A percentile compares a stretch with the other conserved stretches of the same genome.
Conservation (phyloP, 495 filamentous ascomycete species). For the Aspergillus cristatus region DNA sequence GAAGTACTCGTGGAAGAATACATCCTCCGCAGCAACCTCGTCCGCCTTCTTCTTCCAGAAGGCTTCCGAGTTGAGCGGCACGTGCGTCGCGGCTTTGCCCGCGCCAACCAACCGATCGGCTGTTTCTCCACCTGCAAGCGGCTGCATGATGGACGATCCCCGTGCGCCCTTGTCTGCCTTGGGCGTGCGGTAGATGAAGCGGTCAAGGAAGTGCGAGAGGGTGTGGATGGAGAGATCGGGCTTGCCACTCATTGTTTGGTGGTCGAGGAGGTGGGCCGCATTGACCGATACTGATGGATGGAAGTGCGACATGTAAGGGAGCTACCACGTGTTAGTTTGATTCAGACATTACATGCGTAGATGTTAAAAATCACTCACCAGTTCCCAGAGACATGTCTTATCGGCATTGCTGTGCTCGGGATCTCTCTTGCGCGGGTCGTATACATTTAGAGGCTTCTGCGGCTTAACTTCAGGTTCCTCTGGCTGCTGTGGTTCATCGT, state of each 20-base stretch:
- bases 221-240: constrained; percentile 82
- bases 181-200: constrained; percentile 89
- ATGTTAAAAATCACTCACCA: constrained; percentile 40
- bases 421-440: constrained; percentile 85
- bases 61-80: constrained; percentile 69
- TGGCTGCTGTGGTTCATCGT: constrained; percentile 19
- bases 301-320: constrained; percentile 74
- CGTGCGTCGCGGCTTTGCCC: constrained; percentile 32
- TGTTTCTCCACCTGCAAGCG: constrained; percentile 58
- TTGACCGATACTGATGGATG: constrained; percentile 94
- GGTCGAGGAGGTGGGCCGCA: constrained; percentile 56
- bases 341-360: neutral
- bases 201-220: constrained; percentile 89
- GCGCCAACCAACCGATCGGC: constrained; percentile 56
- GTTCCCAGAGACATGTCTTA: constrained; percentile 84
- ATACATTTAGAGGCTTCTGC: constrained; percentile 31
- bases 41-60: constrained; percentile 90
- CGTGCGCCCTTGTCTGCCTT: constrained; percentile 54
- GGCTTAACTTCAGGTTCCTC: constrained; percentile 13
- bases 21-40: constrained; percentile 81
- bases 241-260: constrained; percentile 65
- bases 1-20: constrained; percentile 98
- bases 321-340: constrained; percentile 21
- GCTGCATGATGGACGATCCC: constrained; percentile 93
- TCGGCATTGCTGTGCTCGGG: constrained; percentile 88